These are phyloP conservation scores for Sugiyamaella qingdaonensis DNA, from an alignment of 805 yeast genomes.

Conservation along the genomic window DNA sequence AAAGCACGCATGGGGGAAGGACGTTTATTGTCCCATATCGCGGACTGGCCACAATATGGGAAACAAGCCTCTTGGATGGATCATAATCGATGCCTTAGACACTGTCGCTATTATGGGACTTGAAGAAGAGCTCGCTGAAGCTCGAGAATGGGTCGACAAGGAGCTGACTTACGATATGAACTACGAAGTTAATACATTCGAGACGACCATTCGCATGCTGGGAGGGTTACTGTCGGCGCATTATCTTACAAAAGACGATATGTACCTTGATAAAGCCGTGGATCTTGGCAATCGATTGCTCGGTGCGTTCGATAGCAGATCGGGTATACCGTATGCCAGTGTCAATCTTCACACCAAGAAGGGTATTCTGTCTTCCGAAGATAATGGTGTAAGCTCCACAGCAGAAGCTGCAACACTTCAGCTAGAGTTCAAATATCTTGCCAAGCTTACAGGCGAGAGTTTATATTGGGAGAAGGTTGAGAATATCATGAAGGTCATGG, in stretches of 20 bases:
- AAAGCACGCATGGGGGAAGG: constrained; percentile 78
- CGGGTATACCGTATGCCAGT: constrained; percentile 76
- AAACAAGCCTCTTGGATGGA: constrained; percentile 83
- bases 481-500: constrained; percentile 64
- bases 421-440: constrained; percentile 77
- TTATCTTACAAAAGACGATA: constrained; percentile 61
- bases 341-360: constrained; percentile 64
- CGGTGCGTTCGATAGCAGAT: constrained; percentile 59
- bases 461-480: constrained; percentile 79
- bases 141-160: constrained; percentile 69
- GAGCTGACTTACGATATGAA: constrained; percentile 69
- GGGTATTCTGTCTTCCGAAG: constrained; percentile 59
- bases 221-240: constrained; percentile 89
- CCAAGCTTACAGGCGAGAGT: constrained; percentile 73
- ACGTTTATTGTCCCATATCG: constrained; percentile 66
- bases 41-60: constrained; percentile 71
- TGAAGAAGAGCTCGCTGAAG: constrained; percentile 55
- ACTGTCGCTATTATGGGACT: constrained; percentile 74
- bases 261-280: constrained; percentile 72
- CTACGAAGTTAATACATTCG: constrained; percentile 76
- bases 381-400: constrained; percentile 76
- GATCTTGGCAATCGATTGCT: constrained; percentile 70
- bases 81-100: constrained; percentile 82
- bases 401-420: constrained; percentile 89
- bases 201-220: constrained; percentile 90